Percentiles rank a stretch among this genome's conserved stretches.
phyloP scores from a whole-genome alignment of 805 yeast genomes.

The Phaffomyces antillensis region DNA sequence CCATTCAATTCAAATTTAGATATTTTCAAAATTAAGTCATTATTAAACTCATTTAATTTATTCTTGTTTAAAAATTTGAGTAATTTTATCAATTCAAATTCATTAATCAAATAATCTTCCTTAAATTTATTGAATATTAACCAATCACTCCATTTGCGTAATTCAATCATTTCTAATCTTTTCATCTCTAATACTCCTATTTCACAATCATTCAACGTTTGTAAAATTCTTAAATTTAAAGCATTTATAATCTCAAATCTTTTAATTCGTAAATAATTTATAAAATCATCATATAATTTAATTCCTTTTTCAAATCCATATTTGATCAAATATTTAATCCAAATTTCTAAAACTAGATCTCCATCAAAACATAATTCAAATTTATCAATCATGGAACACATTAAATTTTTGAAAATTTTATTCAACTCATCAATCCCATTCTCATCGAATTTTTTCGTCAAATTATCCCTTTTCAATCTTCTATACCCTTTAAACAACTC shows the following conservation, averaged over 20 bases:
- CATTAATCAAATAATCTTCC: neutral
- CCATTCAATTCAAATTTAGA: too few species aligned
- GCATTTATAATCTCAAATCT: neutral
- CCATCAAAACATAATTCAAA: constrained; percentile 10
- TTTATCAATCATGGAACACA: constrained; percentile 9
- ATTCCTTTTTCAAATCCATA: constrained; percentile 20
- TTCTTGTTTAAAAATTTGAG: neutral
- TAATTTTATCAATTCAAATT: neutral
- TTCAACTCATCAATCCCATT: constrained; percentile 34
- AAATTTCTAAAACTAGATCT: neutral
- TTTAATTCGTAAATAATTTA: constrained; percentile 5
- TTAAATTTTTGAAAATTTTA: too few species aligned
- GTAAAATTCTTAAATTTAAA: constrained; percentile 4
- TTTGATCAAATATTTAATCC: constrained; percentile 10
- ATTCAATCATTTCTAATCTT: constrained; percentile 4
- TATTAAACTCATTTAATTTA: too few species aligned
- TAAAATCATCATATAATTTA: constrained; percentile 25
- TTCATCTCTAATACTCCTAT: constrained; percentile 7
- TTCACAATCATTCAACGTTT: constrained; percentile 5
- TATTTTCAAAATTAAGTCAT: too few species aligned
- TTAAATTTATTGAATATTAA: constrained; percentile 5
- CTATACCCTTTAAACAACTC: constrained; percentile 40
- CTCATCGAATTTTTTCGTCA: constrained; percentile 27
- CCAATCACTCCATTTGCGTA: constrained; percentile 14
- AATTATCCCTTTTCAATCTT: constrained; percentile 40